Conservation (phyloP, 805 yeast genomes). For the Wickerhamiella dianesei region DNA sequence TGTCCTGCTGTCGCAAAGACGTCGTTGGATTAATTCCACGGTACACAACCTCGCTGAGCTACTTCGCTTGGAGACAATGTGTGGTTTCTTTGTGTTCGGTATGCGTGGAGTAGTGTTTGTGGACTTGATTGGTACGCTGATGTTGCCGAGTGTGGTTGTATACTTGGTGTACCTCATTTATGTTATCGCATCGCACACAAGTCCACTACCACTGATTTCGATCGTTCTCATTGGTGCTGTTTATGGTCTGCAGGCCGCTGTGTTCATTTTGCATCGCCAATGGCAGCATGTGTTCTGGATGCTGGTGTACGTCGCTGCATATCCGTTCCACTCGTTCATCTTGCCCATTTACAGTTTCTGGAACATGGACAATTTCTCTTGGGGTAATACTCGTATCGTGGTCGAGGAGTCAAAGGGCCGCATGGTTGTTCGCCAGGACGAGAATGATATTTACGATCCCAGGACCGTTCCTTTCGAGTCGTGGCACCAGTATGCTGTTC, state of each 20-base stretch:
- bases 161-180: slow-evolving; percentile 40
- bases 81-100: slow-evolving; percentile 48
- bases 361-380: slow-evolving; percentile 51
- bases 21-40: slow-evolving; percentile 63
- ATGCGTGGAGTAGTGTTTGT: slow-evolving; percentile 47
- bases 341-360: slow-evolving; percentile 48
- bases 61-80: slow-evolving; percentile 40
- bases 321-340: slow-evolving; percentile 49
- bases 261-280: slow-evolving; percentile 34
- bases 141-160: slow-evolving; percentile 45
- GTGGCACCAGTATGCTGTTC: slow-evolving; percentile 27
- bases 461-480: slow-evolving; percentile 26
- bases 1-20: slow-evolving; percentile 86
- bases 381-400: slow-evolving; percentile 53
- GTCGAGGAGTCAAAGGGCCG: slow-evolving; percentile 41
- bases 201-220: slow-evolving; percentile 40
- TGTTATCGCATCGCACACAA: slow-evolving; percentile 36
- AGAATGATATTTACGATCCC: slow-evolving; percentile 26
- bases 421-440: slow-evolving; percentile 28
- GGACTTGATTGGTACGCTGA: slow-evolving; percentile 45
- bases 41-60: slow-evolving; percentile 50
- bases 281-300: slow-evolving; percentile 42
- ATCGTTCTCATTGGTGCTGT: slow-evolving; percentile 42
- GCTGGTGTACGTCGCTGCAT: slow-evolving; percentile 42
- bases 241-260: slow-evolving; percentile 47